Conservation (phyloP, 208 protist genomes). For the Acanthamoeba lenticulata region DNA sequence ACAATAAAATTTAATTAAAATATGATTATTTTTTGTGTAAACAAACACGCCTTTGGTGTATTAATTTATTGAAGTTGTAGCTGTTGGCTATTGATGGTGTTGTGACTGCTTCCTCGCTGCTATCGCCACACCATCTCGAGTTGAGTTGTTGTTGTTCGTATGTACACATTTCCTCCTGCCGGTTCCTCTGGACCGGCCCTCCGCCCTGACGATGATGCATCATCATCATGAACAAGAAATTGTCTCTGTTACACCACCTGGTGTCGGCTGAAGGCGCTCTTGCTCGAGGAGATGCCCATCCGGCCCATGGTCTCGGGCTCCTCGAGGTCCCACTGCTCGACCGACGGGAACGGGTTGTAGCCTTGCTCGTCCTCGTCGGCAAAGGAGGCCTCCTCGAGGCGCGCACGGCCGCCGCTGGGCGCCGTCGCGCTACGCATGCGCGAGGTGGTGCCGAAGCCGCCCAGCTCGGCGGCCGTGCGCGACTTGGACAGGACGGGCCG, state of each 20-base stretch:
- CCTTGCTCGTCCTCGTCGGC: background rate
- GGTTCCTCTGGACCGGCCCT: too few species aligned
- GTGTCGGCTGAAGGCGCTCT: background rate
- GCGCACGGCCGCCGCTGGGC: background rate
- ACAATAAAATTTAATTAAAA: too few species aligned
- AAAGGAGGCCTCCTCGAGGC: background rate
- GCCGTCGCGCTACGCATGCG: background rate
- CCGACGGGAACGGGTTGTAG: background rate
- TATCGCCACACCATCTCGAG: too few species aligned
- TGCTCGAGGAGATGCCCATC: background rate
- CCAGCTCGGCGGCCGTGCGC: background rate
- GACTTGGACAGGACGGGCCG: background rate
- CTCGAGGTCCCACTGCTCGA: constrained; percentile 11
- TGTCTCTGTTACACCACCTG: background rate
- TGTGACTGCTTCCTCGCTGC: too few species aligned
- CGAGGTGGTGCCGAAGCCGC: background rate
- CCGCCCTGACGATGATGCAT: too few species aligned
- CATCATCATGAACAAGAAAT: too few species aligned
- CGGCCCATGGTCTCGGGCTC: background rate
- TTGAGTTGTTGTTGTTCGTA: too few species aligned
- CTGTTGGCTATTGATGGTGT: too few species aligned
- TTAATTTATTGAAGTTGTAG: too few species aligned
- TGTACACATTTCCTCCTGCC: too few species aligned
- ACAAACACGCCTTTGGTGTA: too few species aligned
- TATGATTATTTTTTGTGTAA: too few species aligned